These are phyloP conservation scores for Suhomyces bokatorum DNA, from an alignment of 1,139 yeast genomes.

Conservation along the genomic window DNA sequence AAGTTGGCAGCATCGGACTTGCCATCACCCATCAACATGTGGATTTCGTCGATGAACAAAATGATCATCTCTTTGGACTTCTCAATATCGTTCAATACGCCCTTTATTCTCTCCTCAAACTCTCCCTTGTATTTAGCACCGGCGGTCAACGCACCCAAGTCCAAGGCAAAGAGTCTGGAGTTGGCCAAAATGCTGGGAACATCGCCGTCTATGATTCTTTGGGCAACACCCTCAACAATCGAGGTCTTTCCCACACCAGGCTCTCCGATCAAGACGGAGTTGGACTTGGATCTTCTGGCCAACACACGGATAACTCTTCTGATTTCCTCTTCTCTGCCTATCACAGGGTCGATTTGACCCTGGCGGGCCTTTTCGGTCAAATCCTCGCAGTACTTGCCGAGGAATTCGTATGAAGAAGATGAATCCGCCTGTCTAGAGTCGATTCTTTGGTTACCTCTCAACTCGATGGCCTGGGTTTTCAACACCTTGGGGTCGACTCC, in stretches of 20 bases:
- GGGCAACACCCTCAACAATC: conserved; percentile 98
- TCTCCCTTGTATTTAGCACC: conserved; percentile 99
- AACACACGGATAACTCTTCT: conserved; percentile 91
- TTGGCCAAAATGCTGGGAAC: conserved; percentile 85
- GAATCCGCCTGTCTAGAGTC: conserved; percentile 96
- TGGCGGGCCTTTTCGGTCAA: conserved; percentile 90
- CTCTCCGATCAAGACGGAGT: conserved; percentile 95
- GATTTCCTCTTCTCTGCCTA: conserved; percentile 98
- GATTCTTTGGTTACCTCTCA: conserved; percentile 89
- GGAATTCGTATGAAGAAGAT: conserved; percentile 77
- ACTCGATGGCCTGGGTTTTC: conserved; percentile 75
- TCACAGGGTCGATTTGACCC: conserved; percentile 96
- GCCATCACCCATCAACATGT: conserved; percentile 99
- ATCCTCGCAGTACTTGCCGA: conserved; percentile 87
- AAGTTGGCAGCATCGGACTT: conserved; percentile 91
- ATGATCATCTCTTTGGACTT: conserved; percentile 83
- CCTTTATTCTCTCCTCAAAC: conserved; percentile 96
- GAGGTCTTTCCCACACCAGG: conserved; percentile 99
- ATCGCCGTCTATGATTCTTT: conserved; percentile 92
- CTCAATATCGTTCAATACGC: conserved; percentile 91
- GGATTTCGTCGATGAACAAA: conserved; percentile 93
- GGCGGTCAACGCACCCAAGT: conserved; percentile 93
- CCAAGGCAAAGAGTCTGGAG: conserved; percentile 81
- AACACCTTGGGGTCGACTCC: conserved; percentile 68
- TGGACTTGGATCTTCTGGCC: conserved; percentile 94